Evolutionary conservation across 2,329 filamentous ascomycete genomes (phyloP), one percentile per base, ranked within the genome.

Genomic region (Helotiales sp.): DNA sequence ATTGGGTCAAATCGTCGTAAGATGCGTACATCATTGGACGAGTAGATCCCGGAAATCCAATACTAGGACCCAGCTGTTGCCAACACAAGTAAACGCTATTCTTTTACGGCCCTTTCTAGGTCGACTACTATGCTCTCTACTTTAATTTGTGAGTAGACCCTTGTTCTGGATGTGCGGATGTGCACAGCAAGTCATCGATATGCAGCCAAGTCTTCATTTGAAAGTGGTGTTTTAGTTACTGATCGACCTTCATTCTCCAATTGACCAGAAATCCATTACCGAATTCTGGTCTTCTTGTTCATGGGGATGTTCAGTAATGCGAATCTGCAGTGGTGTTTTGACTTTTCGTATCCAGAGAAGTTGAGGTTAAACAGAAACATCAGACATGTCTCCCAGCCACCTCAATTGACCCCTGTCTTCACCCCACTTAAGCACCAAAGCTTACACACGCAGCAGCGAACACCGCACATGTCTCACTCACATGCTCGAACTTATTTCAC

Each of bases 101-200:
- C 10, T 30, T 57, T 20, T 22, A 30, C 24, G 32, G 54, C 47
- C 28, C 47, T 28, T 13, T 50, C 22, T 50, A 50, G 47, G 13
- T 50, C 22, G 45, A 13, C 11, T 24, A 3, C 22, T 26, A 40
- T 20, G 11, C 45, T n/a, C 20, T 17, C 43, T n/a, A 17, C 15
- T n/a, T 34, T 34, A 2, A 37, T 22, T 32, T 45, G 40, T 45
- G 40, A 6, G 20, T 45, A 6, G 40, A 20, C 40, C 40, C 40
- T 45, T 1, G 30, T 20, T n/a, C 50, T 17, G 10, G 50, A 20
- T 22, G 50, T 55, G 50, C 17, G 10, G 50, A 20, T 22, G 50
- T 55, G 50, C 28, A 34, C 10, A 34, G 52, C 52, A 57, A 57
- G 52, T 57, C 54, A 37, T 57, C 54, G 10, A 55, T 55, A 57